Base-by-base conservation (phyloP, 1,139 yeast genomes). In the Tardiomyces blankii region DNA sequence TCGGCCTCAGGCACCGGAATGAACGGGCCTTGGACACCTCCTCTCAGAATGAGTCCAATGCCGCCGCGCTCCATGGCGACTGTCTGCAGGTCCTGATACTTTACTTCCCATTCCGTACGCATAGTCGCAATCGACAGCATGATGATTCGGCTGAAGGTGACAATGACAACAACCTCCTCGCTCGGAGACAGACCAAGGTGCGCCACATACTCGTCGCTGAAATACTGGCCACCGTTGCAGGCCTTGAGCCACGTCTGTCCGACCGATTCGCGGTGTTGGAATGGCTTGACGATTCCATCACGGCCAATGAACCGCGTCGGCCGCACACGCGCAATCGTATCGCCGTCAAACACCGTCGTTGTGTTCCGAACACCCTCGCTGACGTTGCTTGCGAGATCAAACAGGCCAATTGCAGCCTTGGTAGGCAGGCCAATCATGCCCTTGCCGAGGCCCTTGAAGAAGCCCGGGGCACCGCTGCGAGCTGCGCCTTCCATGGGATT, bases 381-480 rank as follows among this genome's bases (percentile, higher is more conserved):
- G 27, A 91, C 81, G 64, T 87, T 89, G 42, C 87, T 83, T 0
- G 98, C 96, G 53, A 93, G 71, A 61, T 93, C 99, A 57, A 93
- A 82, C 32, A 91, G 64, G 7, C 99, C 99, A 58, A 91, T 88
- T 0, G 96, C 96, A 0, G 98, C 87, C 65, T 93, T 93, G 0
- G 98, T 88, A 0, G 98, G 98, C 38, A 93, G 68, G 0, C 98
- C 98, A 46, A 93, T 78, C 19, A 93, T 62, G n/a, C 98, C 98
- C 57, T 82, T 85, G 7, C 98, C 98, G 9, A 93, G 63, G 0
- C 99, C 98, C 60, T 79, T 86, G 66, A 93, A 80, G 61, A 93
- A 91, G 0, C 98, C 98, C 1, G 80, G 71, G 0, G 97, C 80
- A 11, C 97, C 98, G 42, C 82, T 95, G 46, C 75, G 72, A 21